A percentile compares a stretch with the other conserved stretches of the same genome.
Conservation (phyloP, 805 yeast genomes). For the Pichia californica region DNA sequence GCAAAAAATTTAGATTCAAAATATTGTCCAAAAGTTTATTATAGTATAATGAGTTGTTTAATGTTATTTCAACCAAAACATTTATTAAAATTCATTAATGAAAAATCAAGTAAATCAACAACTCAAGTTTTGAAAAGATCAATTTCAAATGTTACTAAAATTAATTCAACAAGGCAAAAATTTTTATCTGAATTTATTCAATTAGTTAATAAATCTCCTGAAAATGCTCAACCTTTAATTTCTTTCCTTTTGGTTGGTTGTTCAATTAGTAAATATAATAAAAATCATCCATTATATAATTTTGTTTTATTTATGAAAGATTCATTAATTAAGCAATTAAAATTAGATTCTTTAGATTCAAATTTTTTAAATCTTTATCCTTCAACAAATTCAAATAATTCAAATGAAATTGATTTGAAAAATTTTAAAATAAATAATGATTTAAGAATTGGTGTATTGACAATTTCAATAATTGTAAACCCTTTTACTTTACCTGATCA, state of each 20-base stretch:
- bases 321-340: constrained; percentile 22
- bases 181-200: constrained; percentile 22
- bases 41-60: constrained; percentile 30
- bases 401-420: not conserved
- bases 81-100: constrained; percentile 23
- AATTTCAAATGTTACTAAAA: constrained; percentile 13
- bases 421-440: constrained; percentile 13
- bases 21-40: constrained; percentile 24
- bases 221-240: constrained; percentile 27
- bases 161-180: constrained; percentile 19
- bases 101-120: constrained; percentile 18
- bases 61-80: constrained; percentile 29
- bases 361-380: not conserved
- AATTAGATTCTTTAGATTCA: constrained; percentile 22
- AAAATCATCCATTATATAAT: constrained; percentile 23
- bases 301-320: constrained; percentile 23
- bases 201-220: constrained; percentile 20
- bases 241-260: constrained; percentile 30
- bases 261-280: constrained; percentile 21
- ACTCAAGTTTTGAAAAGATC: constrained; percentile 21
- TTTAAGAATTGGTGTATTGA: constrained; percentile 22
- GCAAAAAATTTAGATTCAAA: constrained; percentile 26
- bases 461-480: constrained; percentile 21
- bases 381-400: not conserved
- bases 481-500: constrained; percentile 14